Conservation (phyloP, 169 alveolate species). For the Eimeria necatrix region DNA sequence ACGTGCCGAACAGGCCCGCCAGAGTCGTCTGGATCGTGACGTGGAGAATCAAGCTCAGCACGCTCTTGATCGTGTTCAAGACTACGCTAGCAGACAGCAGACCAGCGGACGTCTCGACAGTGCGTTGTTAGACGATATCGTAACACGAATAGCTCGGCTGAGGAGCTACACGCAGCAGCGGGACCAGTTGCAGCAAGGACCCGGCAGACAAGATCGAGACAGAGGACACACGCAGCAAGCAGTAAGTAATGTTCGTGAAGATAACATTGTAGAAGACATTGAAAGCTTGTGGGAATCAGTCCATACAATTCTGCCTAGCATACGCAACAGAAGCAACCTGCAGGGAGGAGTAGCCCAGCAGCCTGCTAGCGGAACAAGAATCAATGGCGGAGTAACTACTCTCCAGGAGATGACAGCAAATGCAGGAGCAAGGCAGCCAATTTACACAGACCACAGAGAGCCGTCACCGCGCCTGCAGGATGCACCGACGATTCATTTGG, state of each 20-base stretch:
- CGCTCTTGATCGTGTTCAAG: not conserved
- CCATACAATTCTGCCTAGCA: not conserved
- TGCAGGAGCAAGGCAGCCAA: not conserved
- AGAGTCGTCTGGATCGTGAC: not conserved
- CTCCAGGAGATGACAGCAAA: too few relatives aligned
- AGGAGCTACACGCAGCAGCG: slow-evolving; percentile 8
- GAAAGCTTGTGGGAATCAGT: slow-evolving; percentile 2
- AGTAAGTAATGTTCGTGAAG: not conserved
- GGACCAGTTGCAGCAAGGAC: not conserved
- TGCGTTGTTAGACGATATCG: not conserved
- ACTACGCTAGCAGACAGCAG: too few relatives aligned
- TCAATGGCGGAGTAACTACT: not conserved
- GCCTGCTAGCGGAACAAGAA: not conserved
- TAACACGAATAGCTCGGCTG: not conserved
- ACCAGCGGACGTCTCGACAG: too few relatives aligned
- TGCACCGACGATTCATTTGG: not conserved
- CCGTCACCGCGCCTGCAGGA: not conserved
- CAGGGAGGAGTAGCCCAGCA: not conserved
- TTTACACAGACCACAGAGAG: not conserved
- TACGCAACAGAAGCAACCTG: not conserved
- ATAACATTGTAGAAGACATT: not conserved
- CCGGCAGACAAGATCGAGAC: not conserved
- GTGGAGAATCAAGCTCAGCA: not conserved
- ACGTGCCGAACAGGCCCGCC: not conserved
- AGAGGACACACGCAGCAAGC: not conserved